Conservation (phyloP, 2,329 filamentous ascomycete species). For the Corynespora cassiicola region DNA sequence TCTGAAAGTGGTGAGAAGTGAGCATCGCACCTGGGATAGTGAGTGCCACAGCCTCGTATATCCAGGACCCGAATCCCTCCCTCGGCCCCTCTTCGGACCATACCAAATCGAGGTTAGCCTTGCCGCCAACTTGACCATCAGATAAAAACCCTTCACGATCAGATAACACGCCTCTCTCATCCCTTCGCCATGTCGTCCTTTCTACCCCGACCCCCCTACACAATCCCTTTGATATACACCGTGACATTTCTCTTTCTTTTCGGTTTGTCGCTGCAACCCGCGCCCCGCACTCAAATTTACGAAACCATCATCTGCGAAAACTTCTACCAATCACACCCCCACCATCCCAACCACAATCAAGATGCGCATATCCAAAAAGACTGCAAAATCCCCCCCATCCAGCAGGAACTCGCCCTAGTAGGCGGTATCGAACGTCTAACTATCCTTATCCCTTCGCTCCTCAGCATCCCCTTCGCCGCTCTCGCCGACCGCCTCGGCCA, state of each 20-base stretch:
- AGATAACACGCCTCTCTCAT: not conserved
- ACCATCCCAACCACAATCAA: no score
- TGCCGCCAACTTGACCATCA: no score
- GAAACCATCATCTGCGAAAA: constrained; percentile 22
- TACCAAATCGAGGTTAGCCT: no score
- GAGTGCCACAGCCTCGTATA: no score
- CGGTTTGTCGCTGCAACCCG: constrained; percentile 24
- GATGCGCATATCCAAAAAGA: no score
- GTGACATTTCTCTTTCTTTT: constrained; percentile 26
- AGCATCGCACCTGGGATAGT: no score
- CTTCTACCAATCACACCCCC: constrained; percentile 10
- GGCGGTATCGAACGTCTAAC: constrained; percentile 22
- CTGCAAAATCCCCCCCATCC: constrained; percentile 22
- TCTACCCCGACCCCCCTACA: no score
- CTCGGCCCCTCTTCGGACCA: no score
- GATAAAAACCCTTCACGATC: no score
- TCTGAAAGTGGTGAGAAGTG: no score
- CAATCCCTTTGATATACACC: constrained; percentile 21
- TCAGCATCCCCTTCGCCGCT: constrained; percentile 24
- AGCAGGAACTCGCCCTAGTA: constrained; percentile 20
- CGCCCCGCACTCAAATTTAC: constrained; percentile 24
- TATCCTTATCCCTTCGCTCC: constrained; percentile 22
- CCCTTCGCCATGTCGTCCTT: not conserved
- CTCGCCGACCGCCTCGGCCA: constrained; percentile 25
- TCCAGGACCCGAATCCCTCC: no score